A percentile compares a stretch with the other conserved stretches of the same genome.
These are phyloP conservation scores for Candida chauliodis DNA, from an alignment of 805 yeast genomes.

Conservation along the genomic window DNA sequence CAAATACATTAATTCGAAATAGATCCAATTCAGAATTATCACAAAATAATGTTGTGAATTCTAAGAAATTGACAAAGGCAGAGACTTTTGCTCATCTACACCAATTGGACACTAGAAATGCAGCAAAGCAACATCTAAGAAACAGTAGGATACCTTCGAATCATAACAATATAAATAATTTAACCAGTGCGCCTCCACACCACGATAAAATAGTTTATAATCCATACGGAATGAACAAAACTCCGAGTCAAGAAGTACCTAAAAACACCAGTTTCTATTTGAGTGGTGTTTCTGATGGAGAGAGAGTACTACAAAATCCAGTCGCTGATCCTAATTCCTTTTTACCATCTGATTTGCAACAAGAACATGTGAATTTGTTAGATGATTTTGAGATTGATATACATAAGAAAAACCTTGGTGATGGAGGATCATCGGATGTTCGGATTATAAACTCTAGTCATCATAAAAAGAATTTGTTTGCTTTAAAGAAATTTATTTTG, in stretches of 20 bases:
- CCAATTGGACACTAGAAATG: conserved; percentile 27
- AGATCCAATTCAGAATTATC: conserved; percentile 8
- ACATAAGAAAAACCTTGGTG: conserved; percentile 51
- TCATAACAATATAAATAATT: background rate
- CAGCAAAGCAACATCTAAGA: conserved; percentile 16
- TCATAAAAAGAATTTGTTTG: conserved; percentile 48
- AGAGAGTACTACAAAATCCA: conserved; percentile 55
- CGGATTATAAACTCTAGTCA: conserved; percentile 35
- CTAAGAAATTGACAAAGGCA: conserved; percentile 22
- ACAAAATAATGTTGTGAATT: conserved; percentile 4
- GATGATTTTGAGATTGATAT: conserved; percentile 52
- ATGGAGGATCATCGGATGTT: conserved; percentile 72
- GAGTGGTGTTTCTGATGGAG: conserved; percentile 37
- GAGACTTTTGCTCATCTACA: conserved; percentile 39
- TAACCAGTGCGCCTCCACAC: conserved; percentile 5
- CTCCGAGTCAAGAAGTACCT: conserved; percentile 21
- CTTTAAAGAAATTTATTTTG: conserved; percentile 62
- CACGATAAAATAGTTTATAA: conserved; percentile 53
- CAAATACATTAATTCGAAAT: conserved; percentile 2
- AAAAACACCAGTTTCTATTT: conserved; percentile 26
- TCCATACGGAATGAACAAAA: conserved; percentile 56
- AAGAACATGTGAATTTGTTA: conserved; percentile 44
- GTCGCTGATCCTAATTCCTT: conserved; percentile 63
- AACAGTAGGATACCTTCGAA: conserved; percentile 10
- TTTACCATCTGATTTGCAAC: conserved; percentile 52